Percentiles rank a stretch among this genome's conserved stretches.
Evolutionary conservation across 2,329 filamentous ascomycete species (phyloP).

Genomic region (Fusarium fracticaudum): DNA sequence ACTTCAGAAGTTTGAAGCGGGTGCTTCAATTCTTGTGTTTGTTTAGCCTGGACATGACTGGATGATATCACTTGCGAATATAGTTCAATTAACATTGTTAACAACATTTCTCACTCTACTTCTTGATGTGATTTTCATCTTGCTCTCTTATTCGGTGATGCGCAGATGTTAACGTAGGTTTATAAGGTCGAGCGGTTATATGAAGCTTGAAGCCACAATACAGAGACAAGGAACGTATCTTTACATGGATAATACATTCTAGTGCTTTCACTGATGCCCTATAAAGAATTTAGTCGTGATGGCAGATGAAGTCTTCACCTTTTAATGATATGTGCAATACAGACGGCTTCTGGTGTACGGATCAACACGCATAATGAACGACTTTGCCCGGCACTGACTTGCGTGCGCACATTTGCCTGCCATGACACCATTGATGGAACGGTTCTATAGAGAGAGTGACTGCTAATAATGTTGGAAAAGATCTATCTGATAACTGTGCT

Average conservation of each 20-base stretch:
- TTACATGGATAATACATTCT: rapidly evolving
- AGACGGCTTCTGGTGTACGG: too few relatives aligned
- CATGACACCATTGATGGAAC: too few relatives aligned
- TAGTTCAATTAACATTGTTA: not conserved
- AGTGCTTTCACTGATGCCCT: too few relatives aligned
- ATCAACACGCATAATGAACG: not conserved
- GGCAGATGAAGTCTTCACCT: rapidly evolving
- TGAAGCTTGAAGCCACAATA: not conserved
- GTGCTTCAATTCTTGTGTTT: not conserved
- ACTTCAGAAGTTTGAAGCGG: constrained; percentile 3
- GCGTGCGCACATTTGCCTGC: rapidly evolving
- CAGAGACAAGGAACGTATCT: not conserved
- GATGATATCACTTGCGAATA: constrained; percentile 10
- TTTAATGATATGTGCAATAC: not conserved
- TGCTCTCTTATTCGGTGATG: not conserved
- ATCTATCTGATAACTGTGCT: not conserved
- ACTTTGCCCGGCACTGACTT: rapidly evolving
- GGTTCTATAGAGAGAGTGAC: not conserved
- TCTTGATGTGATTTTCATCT: not conserved
- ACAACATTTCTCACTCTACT: not conserved
- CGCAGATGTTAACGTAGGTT: not conserved
- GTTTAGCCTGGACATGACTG: not conserved
- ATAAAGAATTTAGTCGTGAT: not conserved
- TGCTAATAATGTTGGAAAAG: too few relatives aligned
- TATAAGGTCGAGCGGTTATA: not conserved